phyloP scores from a whole-genome alignment of 306 rosid genomes.

The Rosa chinensis region DNA sequence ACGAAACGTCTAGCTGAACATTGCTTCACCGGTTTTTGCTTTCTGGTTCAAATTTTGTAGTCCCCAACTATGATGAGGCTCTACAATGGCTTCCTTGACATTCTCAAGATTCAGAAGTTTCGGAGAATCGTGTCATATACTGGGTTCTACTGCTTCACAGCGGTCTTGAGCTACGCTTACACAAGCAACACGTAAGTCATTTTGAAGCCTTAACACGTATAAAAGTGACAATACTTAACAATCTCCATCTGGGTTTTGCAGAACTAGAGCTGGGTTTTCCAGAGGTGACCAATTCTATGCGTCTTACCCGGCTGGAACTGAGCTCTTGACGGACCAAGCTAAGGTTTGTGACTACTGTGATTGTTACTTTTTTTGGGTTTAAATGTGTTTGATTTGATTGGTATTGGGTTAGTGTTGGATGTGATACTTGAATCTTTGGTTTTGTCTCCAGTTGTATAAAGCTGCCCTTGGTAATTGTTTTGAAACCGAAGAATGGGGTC shows the following conservation, averaged over 20 bases:
- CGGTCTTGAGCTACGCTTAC: slow-evolving; percentile 67
- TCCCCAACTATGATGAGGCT: slow-evolving; percentile 11
- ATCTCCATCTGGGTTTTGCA: slow-evolving; percentile 37
- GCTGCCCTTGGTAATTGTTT: slow-evolving; percentile 90
- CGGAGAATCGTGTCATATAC: slow-evolving; percentile 77
- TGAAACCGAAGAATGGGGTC: slow-evolving; percentile 90
- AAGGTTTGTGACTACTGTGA: slow-evolving; percentile 43
- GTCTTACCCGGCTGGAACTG: slow-evolving; percentile 92
- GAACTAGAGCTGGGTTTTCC: slow-evolving; percentile 96
- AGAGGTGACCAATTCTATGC: slow-evolving; percentile 95
- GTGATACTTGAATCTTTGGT: neutral
- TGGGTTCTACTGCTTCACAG: slow-evolving; percentile 75
- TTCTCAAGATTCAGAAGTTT: slow-evolving; percentile 77
- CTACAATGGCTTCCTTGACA: slow-evolving; percentile 51
- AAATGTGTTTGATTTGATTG: neutral
- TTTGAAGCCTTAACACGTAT: neutral
- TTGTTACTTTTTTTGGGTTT: neutral
- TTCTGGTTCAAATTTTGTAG: neutral
- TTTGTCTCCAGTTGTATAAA: slow-evolving; percentile 67
- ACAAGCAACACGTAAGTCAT: slow-evolving; percentile 71
- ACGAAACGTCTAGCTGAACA: neutral
- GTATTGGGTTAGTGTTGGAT: slow-evolving; percentile 1
- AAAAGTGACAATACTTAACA: neutral
- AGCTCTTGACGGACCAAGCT: slow-evolving; percentile 77
- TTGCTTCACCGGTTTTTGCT: neutral